These are phyloP conservation scores for Triglochin maritima DNA, from an alignment of 106 monocot genomes.

Conservation along the genomic window DNA sequence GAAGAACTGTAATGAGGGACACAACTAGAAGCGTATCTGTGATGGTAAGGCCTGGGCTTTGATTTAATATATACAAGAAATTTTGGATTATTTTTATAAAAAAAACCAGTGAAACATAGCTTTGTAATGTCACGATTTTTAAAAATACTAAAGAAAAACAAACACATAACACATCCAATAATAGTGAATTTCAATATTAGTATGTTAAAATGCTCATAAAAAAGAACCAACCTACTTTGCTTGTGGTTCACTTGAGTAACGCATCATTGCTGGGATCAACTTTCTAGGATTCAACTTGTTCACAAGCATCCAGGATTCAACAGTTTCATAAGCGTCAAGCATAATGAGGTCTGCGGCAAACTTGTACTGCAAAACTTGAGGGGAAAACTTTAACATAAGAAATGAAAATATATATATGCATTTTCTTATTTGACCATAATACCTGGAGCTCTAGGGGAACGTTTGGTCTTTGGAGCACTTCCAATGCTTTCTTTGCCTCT, in stretches of 20 bases:
- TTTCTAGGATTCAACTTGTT: conserved; percentile 85
- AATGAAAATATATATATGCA: too few relatives aligned
- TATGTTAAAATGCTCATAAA: neutral
- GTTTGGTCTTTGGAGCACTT: conserved; percentile 82
- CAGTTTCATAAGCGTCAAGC: conserved; percentile 99
- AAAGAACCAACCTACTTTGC: conserved; percentile 54
- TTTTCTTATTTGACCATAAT: neutral
- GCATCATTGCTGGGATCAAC: conserved; percentile 99
- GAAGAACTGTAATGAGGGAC: too few relatives aligned
- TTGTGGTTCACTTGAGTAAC: conserved; percentile 96
- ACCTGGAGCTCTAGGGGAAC: conserved; percentile 90
- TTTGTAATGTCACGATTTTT: neutral
- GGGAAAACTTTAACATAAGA: neutral
- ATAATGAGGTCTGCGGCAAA: conserved; percentile 92
- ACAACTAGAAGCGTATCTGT: too few relatives aligned
- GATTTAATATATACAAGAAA: too few relatives aligned
- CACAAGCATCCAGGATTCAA: conserved; percentile 93
- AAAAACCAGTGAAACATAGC: too few relatives aligned
- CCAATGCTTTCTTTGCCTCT: conserved; percentile 88
- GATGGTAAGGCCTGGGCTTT: too few relatives aligned
- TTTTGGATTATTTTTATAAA: too few relatives aligned
- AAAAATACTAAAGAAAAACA: neutral
- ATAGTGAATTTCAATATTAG: too few relatives aligned
- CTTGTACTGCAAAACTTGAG: conserved; percentile 75
- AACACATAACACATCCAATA: neutral